Evolutionary conservation across 2,329 filamentous ascomycete genomes (phyloP).

Genomic region (Nakataea oryzae): DNA sequence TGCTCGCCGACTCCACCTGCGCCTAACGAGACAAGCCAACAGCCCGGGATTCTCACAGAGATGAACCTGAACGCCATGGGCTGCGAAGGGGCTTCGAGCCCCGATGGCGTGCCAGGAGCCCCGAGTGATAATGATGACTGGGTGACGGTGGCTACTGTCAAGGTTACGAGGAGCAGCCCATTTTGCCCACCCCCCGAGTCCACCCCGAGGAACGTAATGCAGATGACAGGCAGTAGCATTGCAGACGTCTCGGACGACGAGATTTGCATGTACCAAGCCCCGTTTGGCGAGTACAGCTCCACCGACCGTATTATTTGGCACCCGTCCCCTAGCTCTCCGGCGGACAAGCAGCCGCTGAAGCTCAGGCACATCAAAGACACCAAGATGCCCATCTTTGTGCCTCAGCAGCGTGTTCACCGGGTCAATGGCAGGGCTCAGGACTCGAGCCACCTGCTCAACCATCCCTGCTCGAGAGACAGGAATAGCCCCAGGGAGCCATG

Average conservation of each 20-base stretch:
- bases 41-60: not conserved
- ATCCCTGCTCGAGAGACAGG: not conserved
- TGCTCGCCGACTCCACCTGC: not conserved
- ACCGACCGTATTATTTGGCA: constrained; percentile 17
- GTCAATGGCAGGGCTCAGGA: constrained; percentile 20
- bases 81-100: not conserved
- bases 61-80: not conserved
- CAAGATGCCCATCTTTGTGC: constrained; percentile 16
- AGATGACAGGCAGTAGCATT: constrained; percentile 27
- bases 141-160: constrained; percentile 24
- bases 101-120: not conserved
- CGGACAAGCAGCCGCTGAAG: constrained; percentile 7
- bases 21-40: not conserved
- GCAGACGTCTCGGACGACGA: constrained; percentile 30
- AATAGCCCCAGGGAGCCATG: not conserved
- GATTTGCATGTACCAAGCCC: constrained; percentile 6
- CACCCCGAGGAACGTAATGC: not conserved
- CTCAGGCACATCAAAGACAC: constrained; percentile 11
- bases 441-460: constrained; percentile 8
- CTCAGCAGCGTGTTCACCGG: constrained; percentile 18
- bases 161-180: constrained; percentile 9
- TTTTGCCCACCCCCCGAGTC: not conserved
- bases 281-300: constrained; percentile 13
- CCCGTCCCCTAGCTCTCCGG: constrained; percentile 4
- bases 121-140: constrained; percentile 24